Conservation (phyloP, 176 grass and related monocot genomes). For the Cocos nucifera region DNA sequence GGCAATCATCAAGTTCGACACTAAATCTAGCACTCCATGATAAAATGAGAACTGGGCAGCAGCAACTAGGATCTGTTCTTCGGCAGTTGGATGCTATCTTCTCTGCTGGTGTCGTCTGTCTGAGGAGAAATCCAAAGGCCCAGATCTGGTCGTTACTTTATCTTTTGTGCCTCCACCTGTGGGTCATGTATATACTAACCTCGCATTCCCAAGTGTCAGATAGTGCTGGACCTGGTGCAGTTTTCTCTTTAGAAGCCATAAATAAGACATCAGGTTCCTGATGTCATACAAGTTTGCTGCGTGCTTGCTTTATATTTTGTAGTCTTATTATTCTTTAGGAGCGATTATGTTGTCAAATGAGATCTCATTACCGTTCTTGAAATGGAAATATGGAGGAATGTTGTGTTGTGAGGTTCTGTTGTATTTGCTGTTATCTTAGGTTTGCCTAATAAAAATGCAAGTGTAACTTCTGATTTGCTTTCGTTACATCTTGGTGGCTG, state of each 20-base stretch:
- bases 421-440: no score
- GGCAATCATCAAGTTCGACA: constrained; percentile 25
- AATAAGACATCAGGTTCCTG: constrained; percentile 33
- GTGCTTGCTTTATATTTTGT: no score
- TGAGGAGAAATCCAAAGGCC: constrained; percentile 53
- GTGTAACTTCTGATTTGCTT: no score
- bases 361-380: no score
- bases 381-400: no score
- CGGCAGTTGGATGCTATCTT: constrained; percentile 77
- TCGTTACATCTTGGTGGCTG: no score
- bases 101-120: constrained; percentile 61
- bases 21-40: constrained; percentile 29
- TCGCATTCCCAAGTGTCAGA: constrained; percentile 40
- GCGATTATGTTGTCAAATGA: no score
- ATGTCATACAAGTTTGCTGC: not conserved
- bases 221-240: constrained; percentile 22
- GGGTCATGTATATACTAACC: constrained; percentile 75
- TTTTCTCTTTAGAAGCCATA: constrained; percentile 45
- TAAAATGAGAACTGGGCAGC: constrained; percentile 38
- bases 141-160: constrained; percentile 52
- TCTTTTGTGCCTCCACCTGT: constrained; percentile 61
- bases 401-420: no score
- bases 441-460: no score
- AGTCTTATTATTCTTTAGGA: no score
- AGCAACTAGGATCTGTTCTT: constrained; percentile 52